Conservation (phyloP, 1,284 basidiomycete species). For the Sanghuangporus sanghuang region DNA sequence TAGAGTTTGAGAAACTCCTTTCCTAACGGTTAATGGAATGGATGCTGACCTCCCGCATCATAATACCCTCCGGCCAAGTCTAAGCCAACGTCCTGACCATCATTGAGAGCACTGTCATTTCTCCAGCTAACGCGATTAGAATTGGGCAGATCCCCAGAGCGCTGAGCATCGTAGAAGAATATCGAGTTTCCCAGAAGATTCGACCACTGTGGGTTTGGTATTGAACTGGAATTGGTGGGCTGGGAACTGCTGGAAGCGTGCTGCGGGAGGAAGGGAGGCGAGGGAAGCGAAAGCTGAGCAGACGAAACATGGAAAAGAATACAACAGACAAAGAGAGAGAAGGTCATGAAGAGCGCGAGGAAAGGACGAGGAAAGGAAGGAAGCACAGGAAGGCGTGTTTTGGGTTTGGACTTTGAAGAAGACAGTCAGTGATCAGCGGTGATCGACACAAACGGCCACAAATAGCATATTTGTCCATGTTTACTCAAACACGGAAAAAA, state of each 20-base stretch:
- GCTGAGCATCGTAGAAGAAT: constrained; percentile 90
- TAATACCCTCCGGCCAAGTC: constrained; percentile 87
- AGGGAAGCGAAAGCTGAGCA: constrained; percentile 56
- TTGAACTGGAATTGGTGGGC: constrained; percentile 36
- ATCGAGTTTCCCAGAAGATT: constrained; percentile 74
- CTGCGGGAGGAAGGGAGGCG: constrained; percentile 58
- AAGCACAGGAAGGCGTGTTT: not conserved
- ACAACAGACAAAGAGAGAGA: not conserved
- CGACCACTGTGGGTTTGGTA: constrained; percentile 76
- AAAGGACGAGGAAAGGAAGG: not conserved
- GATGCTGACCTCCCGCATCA: constrained; percentile 73
- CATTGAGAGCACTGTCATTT: constrained; percentile 72
- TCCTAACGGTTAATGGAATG: not conserved
- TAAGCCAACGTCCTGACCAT: constrained; percentile 70
- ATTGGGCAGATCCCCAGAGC: constrained; percentile 69
- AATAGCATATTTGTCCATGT: not conserved
- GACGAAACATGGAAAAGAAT: not conserved
- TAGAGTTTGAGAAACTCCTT: not conserved
- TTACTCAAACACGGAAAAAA: not conserved
- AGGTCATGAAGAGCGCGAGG: not conserved
- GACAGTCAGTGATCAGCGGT: not conserved
- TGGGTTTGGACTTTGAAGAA: not conserved
- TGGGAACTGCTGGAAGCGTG: constrained; percentile 52
- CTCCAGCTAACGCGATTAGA: constrained; percentile 82
- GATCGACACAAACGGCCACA: not conserved